Percentiles rank a stretch among this genome's conserved stretches.
phyloP scores from a whole-genome alignment of 2,329 filamentous ascomycete genomes.

The Penicillium janthinellum region DNA sequence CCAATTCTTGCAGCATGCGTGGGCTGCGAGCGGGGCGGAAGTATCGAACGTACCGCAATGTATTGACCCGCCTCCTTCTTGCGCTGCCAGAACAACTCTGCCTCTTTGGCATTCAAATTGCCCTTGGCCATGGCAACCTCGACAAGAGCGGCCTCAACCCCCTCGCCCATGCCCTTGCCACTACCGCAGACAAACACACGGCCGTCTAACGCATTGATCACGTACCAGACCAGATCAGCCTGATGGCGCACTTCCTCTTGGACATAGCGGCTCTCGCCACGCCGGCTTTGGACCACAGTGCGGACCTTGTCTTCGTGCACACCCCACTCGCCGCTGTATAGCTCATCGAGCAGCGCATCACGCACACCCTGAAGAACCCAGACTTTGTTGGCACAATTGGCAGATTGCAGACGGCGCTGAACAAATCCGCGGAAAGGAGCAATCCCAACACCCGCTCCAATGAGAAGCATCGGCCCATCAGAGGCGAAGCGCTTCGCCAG shows the following conservation, averaged over 20 bases:
- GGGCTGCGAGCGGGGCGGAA: neutral
- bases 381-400: constrained; percentile 96
- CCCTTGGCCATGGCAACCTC: constrained; percentile 94
- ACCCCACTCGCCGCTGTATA: constrained; percentile 96
- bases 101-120: constrained; percentile 78
- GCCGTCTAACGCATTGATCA: constrained; percentile 94
- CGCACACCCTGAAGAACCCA: constrained; percentile 94
- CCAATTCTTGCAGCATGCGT: too few species aligned
- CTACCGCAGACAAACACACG: constrained; percentile 95
- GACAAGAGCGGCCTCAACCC: constrained; percentile 82
- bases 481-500: constrained; percentile 87
- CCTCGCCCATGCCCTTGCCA: constrained; percentile 95
- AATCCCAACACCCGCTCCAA: constrained; percentile 94
- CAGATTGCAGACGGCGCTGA: constrained; percentile 86
- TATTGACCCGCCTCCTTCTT: constrained; percentile 95
- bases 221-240: constrained; percentile 96
- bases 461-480: constrained; percentile 95
- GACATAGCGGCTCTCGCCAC: constrained; percentile 83
- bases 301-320: constrained; percentile 87
- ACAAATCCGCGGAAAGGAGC: constrained; percentile 98
- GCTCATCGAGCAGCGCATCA: constrained; percentile 92
- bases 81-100: constrained; percentile 81
- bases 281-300: constrained; percentile 74
- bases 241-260: constrained; percentile 92
- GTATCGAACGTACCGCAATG: constrained; percentile 65